Conservation (phyloP, 345 rosid species). For the Populus simonii region DNA sequence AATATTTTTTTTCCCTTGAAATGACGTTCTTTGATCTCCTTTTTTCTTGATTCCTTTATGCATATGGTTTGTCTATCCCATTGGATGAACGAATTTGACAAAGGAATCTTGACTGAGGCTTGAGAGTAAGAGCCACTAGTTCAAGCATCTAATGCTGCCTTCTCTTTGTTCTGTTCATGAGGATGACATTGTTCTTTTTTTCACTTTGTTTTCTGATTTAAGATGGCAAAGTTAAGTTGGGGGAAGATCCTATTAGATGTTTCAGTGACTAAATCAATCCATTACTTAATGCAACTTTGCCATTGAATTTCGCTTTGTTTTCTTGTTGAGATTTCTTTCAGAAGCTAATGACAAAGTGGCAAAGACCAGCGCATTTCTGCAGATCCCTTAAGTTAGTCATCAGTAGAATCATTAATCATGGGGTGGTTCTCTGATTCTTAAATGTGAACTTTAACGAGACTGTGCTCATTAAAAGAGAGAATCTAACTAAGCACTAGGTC, state of each 20-base stretch:
- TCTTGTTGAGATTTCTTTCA: background rate
- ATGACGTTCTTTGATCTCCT: slow-evolving; percentile 16
- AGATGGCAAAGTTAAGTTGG: background rate
- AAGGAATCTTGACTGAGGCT: slow-evolving; percentile 33
- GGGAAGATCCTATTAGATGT: slow-evolving; percentile 1
- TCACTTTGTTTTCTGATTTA: slow-evolving; percentile 6
- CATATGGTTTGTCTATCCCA: slow-evolving; percentile 11
- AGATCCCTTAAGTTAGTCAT: background rate
- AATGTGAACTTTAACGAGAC: slow-evolving; percentile 1
- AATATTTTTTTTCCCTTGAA: background rate
- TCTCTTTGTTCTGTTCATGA: slow-evolving; percentile 18
- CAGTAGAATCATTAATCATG: slow-evolving; percentile 20
- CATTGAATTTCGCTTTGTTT: background rate
- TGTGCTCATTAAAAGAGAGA: background rate
- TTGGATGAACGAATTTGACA: slow-evolving; percentile 32
- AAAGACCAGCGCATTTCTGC: background rate
- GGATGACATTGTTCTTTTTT: slow-evolving; percentile 7
- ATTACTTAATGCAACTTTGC: background rate
- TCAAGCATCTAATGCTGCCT: slow-evolving; percentile 43
- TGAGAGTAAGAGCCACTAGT: slow-evolving; percentile 30
- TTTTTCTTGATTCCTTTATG: slow-evolving; percentile 16
- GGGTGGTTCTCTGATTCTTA: slow-evolving; percentile 16
- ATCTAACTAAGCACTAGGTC: background rate
- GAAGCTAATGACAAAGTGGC: background rate
- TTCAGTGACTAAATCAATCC: background rate